Evolutionary conservation across 202 grass and related monocot species (phyloP).

Genomic region (Eragrostis tef): DNA sequence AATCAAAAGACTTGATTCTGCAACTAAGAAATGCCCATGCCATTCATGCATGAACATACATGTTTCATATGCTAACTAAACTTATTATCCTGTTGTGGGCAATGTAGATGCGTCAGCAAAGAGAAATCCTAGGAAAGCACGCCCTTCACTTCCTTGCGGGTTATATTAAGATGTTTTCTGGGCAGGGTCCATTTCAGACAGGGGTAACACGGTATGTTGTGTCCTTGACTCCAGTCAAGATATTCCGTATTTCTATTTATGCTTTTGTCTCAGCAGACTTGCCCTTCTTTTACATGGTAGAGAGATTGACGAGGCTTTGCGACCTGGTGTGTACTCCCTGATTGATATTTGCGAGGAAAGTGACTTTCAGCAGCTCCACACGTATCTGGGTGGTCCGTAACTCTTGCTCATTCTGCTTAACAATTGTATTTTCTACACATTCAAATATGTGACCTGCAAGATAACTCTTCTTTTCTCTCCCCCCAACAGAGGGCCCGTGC

Average conservation of each 20-base stretch:
- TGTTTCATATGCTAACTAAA: slow-evolving; percentile 19
- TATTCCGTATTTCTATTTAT: slow-evolving; percentile 40
- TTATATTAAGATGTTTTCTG: slow-evolving; percentile 85
- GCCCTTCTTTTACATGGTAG: slow-evolving; percentile 49
- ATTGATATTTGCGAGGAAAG: slow-evolving; percentile 87
- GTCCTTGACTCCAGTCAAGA: not conserved
- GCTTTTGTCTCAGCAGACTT: slow-evolving; percentile 30
- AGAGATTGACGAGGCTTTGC: slow-evolving; percentile 82
- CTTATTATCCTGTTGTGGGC: slow-evolving; percentile 23
- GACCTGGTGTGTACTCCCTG: slow-evolving; percentile 88
- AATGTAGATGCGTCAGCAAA: slow-evolving; percentile 93
- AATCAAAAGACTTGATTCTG: slow-evolving; percentile 8
- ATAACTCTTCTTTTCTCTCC: slow-evolving; percentile 25
- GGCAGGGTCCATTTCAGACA: slow-evolving; percentile 67
- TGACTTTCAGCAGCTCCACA: slow-evolving; percentile 94
- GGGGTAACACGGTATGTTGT: slow-evolving; percentile 76
- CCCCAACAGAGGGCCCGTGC: slow-evolving; percentile 73
- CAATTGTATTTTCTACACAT: slow-evolving; percentile 24
- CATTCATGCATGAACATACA: slow-evolving; percentile 20
- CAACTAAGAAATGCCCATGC: not conserved
- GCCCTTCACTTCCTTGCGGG: slow-evolving; percentile 80
- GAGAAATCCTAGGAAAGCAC: slow-evolving; percentile 66
- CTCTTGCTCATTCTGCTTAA: not conserved
- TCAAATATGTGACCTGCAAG: slow-evolving; percentile 34
- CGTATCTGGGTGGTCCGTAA: slow-evolving; percentile 78